Percentiles rank a stretch among this genome's conserved stretches.
phyloP scores from a whole-genome alignment of 495 filamentous ascomycete species.

The Parathielavia appendiculata region DNA sequence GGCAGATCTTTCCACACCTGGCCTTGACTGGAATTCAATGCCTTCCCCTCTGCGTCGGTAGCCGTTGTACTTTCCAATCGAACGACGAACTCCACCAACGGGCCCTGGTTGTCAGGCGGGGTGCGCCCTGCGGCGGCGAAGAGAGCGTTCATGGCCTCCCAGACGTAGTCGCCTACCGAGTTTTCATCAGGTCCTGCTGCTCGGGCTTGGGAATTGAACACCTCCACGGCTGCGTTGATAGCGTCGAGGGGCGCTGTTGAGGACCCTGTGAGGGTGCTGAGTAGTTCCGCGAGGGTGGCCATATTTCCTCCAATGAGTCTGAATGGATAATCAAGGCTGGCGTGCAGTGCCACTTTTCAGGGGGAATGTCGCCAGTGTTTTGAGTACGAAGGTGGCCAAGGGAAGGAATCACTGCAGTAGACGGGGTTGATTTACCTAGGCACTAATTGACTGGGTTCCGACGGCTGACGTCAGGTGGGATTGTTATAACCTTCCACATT shows the following conservation, averaged over 20 bases:
- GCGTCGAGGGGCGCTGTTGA: not conserved
- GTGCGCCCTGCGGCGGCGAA: slow-evolving; percentile 7
- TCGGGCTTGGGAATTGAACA: not conserved
- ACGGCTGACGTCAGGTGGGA: no score
- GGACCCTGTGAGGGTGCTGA: not conserved
- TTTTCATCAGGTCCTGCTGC: not conserved
- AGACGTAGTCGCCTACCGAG: slow-evolving; percentile 9
- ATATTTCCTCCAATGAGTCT: no score
- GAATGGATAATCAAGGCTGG: no score
- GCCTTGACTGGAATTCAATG: not conserved
- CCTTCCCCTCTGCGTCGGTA: not conserved
- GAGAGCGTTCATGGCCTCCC: slow-evolving; percentile 8
- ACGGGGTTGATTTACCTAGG: no score
- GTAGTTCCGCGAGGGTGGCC: not conserved
- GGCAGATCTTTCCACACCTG: slow-evolving; percentile 20
- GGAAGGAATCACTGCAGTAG: no score
- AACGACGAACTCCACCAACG: slow-evolving; percentile 9
- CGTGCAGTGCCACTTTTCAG: no score
- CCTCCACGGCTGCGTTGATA: not conserved
- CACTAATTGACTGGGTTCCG: no score
- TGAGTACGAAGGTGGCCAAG: no score
- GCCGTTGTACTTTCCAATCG: slow-evolving; percentile 2
- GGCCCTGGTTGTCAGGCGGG: slow-evolving; percentile 1
- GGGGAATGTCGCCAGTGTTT: no score
- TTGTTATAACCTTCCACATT: no score